Conservation (phyloP, 176 grass and related monocot species). For the Thalia dealbata region DNA sequence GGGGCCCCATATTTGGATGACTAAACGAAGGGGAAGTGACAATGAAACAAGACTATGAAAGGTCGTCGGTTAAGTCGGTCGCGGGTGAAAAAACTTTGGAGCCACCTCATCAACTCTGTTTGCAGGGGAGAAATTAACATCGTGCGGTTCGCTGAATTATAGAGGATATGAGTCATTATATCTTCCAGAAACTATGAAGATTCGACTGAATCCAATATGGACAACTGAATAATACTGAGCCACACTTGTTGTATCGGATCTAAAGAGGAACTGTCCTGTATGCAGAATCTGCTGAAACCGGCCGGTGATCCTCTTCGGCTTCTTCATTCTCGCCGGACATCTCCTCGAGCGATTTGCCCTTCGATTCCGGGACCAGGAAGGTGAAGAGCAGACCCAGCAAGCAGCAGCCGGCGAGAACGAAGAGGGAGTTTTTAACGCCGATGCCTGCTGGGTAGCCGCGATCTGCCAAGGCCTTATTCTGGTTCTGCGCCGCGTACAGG, state of each 20-base stretch:
- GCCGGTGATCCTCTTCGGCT: constrained; percentile 13
- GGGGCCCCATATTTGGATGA: no score
- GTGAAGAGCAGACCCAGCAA: constrained; percentile 28
- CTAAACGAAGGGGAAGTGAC: no score
- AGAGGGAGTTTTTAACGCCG: constrained; percentile 35
- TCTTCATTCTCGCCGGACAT: constrained; percentile 40
- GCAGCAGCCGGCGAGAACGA: constrained; percentile 29
- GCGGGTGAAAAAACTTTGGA: no score
- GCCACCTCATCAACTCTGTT: no score
- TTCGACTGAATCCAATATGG: no score
- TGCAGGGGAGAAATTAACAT: no score
- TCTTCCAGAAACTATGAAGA: no score
- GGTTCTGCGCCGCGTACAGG: constrained; percentile 44
- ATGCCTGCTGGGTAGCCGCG: constrained; percentile 33
- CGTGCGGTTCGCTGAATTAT: no score
- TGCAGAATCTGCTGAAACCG: neutral
- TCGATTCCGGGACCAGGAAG: constrained; percentile 48
- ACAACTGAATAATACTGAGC: no score
- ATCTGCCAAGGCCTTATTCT: constrained; percentile 23
- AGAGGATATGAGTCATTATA: no score
- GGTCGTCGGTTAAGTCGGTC: no score
- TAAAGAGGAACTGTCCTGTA: neutral
- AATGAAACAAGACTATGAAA: no score
- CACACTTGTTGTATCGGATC: neutral
- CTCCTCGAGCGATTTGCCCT: constrained; percentile 59